These are phyloP conservation scores for Rubia peregrina DNA, from an alignment of 305 asterid species.

Conservation along the genomic window DNA sequence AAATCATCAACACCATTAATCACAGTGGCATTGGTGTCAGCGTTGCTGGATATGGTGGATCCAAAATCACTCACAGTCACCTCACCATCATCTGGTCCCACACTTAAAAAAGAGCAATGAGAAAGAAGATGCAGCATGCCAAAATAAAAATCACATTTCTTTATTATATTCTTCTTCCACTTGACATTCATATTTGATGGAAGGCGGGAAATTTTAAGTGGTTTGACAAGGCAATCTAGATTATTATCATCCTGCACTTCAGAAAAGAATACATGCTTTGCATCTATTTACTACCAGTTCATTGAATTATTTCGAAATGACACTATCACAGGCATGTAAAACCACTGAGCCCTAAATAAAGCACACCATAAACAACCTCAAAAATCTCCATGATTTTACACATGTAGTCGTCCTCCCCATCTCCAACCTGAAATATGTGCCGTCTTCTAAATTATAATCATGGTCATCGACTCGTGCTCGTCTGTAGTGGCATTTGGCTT, in stretches of 20 bases:
- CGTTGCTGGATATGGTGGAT: conserved; percentile 33
- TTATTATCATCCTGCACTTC: conserved; percentile 54
- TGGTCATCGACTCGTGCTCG: conserved; percentile 47
- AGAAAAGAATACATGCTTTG: conserved; percentile 52
- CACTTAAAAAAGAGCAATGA: conserved; percentile 22
- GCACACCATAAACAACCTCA: conserved; percentile 41
- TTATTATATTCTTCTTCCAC: conserved; percentile 9
- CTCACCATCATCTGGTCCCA: conserved; percentile 11
- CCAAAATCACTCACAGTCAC: conserved; percentile 18
- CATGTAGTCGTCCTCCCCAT: conserved; percentile 37
- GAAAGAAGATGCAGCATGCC: conserved; percentile 27
- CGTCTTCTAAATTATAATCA: conserved; percentile 41
- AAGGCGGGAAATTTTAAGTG: conserved; percentile 21
- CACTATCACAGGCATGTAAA: conserved; percentile 63
- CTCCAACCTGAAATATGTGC: conserved; percentile 49
- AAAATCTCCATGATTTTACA: conserved; percentile 67
- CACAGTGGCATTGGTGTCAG: conserved; percentile 12
- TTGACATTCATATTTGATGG: conserved; percentile 18
- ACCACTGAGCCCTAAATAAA: conserved; percentile 69
- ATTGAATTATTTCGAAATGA: conserved; percentile 27
- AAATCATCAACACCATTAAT: conserved; percentile 15
- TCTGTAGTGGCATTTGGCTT: conserved; percentile 43
- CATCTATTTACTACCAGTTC: conserved; percentile 27
- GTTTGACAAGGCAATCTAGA: conserved; percentile 26
- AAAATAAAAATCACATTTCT: conserved; percentile 27